Conservation (phyloP, 805 yeast species). For the Candida ascalaphidarum region DNA sequence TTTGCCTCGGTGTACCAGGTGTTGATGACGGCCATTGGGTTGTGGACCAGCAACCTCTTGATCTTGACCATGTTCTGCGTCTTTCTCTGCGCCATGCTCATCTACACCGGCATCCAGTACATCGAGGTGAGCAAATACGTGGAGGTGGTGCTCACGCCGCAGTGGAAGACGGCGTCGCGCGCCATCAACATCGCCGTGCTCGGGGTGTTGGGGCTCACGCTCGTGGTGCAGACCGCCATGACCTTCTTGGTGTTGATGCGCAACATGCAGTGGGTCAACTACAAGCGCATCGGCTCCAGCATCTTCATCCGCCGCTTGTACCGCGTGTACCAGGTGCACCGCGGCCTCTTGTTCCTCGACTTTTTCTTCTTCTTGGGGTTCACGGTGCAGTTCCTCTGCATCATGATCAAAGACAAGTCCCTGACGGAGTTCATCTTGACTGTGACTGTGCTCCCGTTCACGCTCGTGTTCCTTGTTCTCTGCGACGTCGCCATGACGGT, state of each 20-base stretch:
- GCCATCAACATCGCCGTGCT: slow-evolving; percentile 38
- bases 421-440: slow-evolving; percentile 40
- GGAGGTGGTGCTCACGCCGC: slow-evolving; percentile 5
- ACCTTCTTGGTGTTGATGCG: slow-evolving; percentile 22
- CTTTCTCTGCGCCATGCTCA: slow-evolving; percentile 34
- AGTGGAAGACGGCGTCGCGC: slow-evolving; percentile 22
- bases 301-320: slow-evolving; percentile 28
- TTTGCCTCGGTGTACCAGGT: slow-evolving; percentile 38
- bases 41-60: slow-evolving; percentile 30
- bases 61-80: slow-evolving; percentile 28
- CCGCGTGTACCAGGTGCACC: slow-evolving; percentile 30
- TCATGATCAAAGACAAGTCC: slow-evolving; percentile 25
- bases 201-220: slow-evolving; percentile 27
- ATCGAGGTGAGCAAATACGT: slow-evolving; percentile 25
- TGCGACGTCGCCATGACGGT: slow-evolving; percentile 27
- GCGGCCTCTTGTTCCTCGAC: slow-evolving; percentile 28
- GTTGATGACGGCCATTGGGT: slow-evolving; percentile 27
- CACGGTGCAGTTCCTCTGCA: slow-evolving; percentile 40
- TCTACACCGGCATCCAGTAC: slow-evolving; percentile 40
- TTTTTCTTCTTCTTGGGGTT: slow-evolving; percentile 43
- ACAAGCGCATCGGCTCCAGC: slow-evolving; percentile 41
- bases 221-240: slow-evolving; percentile 19
- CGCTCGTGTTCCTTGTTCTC: slow-evolving; percentile 26
- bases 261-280: slow-evolving; percentile 39
- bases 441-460: slow-evolving; percentile 35